Percentiles rank a stretch among this genome's conserved stretches.
Evolutionary conservation across 441 rosid species (phyloP).

Genomic region (Daphne laureola): DNA sequence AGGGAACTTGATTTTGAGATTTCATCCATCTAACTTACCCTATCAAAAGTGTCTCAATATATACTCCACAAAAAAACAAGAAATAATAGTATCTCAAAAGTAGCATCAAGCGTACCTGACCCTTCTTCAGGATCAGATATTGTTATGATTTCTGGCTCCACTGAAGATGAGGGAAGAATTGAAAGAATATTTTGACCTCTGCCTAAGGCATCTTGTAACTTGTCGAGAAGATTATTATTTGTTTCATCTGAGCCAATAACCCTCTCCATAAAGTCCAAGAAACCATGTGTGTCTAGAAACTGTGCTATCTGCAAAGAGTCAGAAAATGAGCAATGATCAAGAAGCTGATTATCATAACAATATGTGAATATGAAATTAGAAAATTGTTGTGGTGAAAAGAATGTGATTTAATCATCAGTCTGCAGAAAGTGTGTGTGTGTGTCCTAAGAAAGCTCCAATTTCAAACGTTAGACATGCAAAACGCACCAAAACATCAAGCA

Average conservation of each 20-base stretch:
- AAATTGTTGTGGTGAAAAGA: too few species aligned
- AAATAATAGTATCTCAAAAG: too few species aligned
- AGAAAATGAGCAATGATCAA: not conserved
- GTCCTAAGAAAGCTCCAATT: too few species aligned
- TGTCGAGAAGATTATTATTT: constrained; percentile 78
- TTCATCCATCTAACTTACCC: not conserved
- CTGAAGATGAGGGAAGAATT: constrained; percentile 53
- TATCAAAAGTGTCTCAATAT: too few species aligned
- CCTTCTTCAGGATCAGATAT: constrained; percentile 84
- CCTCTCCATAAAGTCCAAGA: constrained; percentile 92
- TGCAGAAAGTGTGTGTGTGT: too few species aligned
- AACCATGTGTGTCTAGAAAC: constrained; percentile 81
- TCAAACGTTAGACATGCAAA: too few species aligned
- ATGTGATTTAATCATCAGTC: too few species aligned
- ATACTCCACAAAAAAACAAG: too few species aligned
- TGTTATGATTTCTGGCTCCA: constrained; percentile 80
- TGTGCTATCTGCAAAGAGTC: constrained; percentile 59
- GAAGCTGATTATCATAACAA: too few species aligned
- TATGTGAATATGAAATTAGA: too few species aligned
- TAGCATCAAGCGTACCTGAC: constrained; percentile 44
- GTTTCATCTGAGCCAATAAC: constrained; percentile 64
- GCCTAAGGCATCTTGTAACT: constrained; percentile 94
- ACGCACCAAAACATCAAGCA: too few species aligned
- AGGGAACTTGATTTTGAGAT: constrained; percentile 16
- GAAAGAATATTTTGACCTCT: constrained; percentile 95